phyloP scores from a whole-genome alignment of 1,284 basidiomycete species.

The Nidula niveotomentosa region DNA sequence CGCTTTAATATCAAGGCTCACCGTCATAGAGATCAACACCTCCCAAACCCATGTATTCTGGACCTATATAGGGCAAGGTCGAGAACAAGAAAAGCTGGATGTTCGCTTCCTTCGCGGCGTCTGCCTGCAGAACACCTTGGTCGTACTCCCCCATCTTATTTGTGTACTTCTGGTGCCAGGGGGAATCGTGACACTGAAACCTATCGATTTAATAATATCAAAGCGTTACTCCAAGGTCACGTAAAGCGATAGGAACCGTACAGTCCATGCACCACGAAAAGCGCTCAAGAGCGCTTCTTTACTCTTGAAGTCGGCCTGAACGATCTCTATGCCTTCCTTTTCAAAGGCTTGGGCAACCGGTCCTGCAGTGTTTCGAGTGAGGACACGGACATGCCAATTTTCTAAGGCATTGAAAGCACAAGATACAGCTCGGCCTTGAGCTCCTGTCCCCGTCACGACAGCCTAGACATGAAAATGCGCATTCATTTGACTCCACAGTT shows the following conservation, averaged over 20 bases:
- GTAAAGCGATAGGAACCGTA: background rate
- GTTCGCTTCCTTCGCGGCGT: conserved; percentile 9
- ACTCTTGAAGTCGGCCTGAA: conserved; percentile 8
- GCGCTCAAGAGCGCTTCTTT: conserved; percentile 8
- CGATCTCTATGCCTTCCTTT: conserved; percentile 8
- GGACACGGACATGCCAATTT: conserved; percentile 12
- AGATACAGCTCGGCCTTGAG: conserved; percentile 9
- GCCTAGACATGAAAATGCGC: background rate
- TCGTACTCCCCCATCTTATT: conserved; percentile 9
- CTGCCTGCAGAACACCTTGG: conserved; percentile 12
- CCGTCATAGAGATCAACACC: conserved; percentile 14
- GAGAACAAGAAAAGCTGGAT: conserved; percentile 14
- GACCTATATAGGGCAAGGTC: conserved; percentile 11
- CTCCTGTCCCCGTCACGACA: conserved; percentile 11
- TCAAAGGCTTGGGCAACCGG: conserved; percentile 4
- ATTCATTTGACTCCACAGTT: background rate
- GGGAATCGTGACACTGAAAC: conserved; percentile 14
- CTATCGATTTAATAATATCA: background rate
- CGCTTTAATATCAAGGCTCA: background rate
- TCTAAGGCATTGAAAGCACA: conserved; percentile 10
- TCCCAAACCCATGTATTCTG: conserved; percentile 11
- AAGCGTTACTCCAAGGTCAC: background rate
- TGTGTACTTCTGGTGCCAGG: conserved; percentile 9
- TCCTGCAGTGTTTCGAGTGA: conserved; percentile 9
- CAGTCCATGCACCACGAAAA: conserved; percentile 9